Evolutionary conservation across 805 yeast genomes (phyloP), one percentile per base, ranked within the genome.

Genomic region (Pichia eremophila): DNA sequence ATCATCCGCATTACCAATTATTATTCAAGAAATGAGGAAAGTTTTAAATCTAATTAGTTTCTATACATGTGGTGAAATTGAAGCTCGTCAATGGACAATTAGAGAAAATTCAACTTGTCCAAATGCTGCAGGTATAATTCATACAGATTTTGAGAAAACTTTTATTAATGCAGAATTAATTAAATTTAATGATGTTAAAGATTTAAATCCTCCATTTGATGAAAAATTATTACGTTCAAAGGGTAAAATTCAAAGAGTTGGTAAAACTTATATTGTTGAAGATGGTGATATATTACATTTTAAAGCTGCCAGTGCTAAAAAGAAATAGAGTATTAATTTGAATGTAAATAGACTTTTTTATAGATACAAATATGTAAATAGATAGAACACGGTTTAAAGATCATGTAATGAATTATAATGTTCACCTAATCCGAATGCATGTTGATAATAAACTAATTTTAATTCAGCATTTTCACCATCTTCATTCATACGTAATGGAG

Each of bases 111-210:
- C 91, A 42, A 83, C 86, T 58, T 97, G 97, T 46, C 99, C 99
- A n/a, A 89, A 85, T 62, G 98, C 99, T 41, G 99, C 99, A 22
- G 98, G 97, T 65, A 95, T 93, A 41, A 91, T 91, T 60, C 99
- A 93, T 68, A 85, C 90, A 38, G 99, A 91, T 70, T 78, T 91
- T 65, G 90, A 87, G 77, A 86, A 83, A 67, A 91, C 98, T 22
- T 93, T 93, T 66, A 89, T 93, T 60, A 80, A 88, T 59, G 99
- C 98, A 41, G 89, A 88, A 66, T 85, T 93, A 55, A 88, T 88
- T 62, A 90, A 88, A 61, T 93, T 79, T 71, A 77, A 74, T 25
- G 97, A 89, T 62, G 69, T 90, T 52, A 66, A 81, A 44, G 91
- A 85, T 68, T 63, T 67, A 41, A 70, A 70, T 50, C 81, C 83